Conservation (phyloP, 208 protist genomes). For the Trichomonas vaginalis region DNA sequence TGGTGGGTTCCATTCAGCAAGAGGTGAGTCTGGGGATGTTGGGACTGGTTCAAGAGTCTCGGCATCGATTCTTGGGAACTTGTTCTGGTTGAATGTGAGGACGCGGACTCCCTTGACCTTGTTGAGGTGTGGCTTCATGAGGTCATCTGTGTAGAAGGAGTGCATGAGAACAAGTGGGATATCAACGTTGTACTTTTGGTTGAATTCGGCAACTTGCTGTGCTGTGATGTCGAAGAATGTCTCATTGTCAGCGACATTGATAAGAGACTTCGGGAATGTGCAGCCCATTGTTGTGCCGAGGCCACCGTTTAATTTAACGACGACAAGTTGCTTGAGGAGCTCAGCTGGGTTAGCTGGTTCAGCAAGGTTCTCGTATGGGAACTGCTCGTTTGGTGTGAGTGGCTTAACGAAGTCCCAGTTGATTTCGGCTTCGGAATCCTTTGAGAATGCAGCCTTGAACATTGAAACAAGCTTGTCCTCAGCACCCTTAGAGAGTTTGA, state of each 20-base stretch:
- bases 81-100: constrained; percentile 12
- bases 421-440: neutral
- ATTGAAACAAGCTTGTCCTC: neutral
- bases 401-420: neutral
- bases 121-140: neutral
- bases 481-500: neutral
- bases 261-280: constrained; percentile 59
- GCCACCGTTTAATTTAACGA: constrained; percentile 90
- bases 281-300: constrained; percentile 75
- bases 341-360: neutral
- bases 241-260: constrained; percentile 66
- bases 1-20: constrained; percentile 75
- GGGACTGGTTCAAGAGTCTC: constrained; percentile 14
- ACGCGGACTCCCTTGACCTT: neutral
- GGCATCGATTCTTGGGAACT: constrained; percentile 10
- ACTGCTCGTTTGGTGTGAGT: constrained; percentile 13
- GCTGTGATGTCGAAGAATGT: constrained; percentile 91
- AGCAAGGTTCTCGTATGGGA: constrained; percentile 2
- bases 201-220: constrained; percentile 55
- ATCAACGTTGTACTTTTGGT: constrained; percentile 47
- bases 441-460: neutral
- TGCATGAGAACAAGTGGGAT: constrained; percentile 95
- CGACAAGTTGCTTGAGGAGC: constrained; percentile 40
- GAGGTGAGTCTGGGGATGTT: neutral
- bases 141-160: constrained; percentile 75